These are phyloP conservation scores for Agarophyton chilense DNA, from an alignment of 23 red algal species.

Conservation along the genomic window DNA sequence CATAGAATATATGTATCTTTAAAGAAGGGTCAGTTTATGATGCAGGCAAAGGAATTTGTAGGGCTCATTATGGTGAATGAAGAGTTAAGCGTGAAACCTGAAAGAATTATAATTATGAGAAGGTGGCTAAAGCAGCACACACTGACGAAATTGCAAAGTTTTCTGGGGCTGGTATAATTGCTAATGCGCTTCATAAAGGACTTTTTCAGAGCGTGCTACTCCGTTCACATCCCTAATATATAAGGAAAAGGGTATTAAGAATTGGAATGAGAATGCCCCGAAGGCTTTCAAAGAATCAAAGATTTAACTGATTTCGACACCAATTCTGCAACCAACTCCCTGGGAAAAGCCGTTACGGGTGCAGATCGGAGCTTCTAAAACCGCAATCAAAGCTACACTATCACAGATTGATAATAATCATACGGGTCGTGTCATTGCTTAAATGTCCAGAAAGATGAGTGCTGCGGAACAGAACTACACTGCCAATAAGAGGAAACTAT, in stretches of 20 bases:
- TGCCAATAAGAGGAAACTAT: slow-evolving; percentile 7
- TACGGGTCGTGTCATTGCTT: background rate
- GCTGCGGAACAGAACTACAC: background rate
- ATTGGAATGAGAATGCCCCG: background rate
- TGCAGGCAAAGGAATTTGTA: background rate
- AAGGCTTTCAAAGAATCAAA: background rate
- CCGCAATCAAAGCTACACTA: background rate
- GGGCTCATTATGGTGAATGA: background rate
- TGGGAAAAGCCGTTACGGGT: background rate
- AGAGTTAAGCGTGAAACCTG: background rate
- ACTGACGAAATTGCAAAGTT: background rate
- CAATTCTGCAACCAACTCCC: background rate
- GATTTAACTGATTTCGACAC: background rate
- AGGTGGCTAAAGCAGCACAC: background rate
- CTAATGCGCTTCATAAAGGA: background rate
- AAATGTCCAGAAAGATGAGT: background rate
- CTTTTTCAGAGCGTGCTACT: background rate
- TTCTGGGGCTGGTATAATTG: background rate
- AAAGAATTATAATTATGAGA: background rate
- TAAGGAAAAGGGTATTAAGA: background rate
- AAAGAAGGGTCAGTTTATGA: background rate
- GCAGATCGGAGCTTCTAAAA: slow-evolving; percentile 1
- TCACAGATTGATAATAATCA: background rate
- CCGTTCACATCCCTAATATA: background rate
- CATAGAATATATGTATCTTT: slow-evolving; percentile 7